phyloP scores from a whole-genome alignment of 176 grass and related monocot genomes.

The Carex scoparia region DNA sequence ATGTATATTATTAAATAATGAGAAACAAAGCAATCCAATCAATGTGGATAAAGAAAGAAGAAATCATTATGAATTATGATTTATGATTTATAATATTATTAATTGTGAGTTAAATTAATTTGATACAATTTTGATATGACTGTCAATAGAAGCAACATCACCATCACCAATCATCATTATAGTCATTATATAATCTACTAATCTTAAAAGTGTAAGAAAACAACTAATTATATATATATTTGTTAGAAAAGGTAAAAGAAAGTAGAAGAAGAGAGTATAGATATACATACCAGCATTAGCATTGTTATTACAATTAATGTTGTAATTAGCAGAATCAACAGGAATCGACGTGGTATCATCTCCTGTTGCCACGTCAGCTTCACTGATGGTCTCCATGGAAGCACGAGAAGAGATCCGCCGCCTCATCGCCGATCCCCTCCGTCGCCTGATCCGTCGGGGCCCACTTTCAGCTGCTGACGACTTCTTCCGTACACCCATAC shows the following conservation, averaged over 20 bases:
- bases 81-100: not conserved
- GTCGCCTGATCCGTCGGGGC: not conserved
- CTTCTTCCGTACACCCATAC: constrained; percentile 53
- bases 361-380: constrained; percentile 34
- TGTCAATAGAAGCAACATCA: not conserved
- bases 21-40: not conserved
- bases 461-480: constrained; percentile 32
- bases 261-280: not conserved
- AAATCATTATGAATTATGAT: not conserved
- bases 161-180: not conserved
- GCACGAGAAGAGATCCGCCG: constrained; percentile 18
- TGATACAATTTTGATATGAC: not conserved
- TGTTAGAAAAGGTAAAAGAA: not conserved
- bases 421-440: constrained; percentile 2
- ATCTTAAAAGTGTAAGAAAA: not conserved
- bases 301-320: no score
- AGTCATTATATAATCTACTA: not conserved
- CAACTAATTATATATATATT: not conserved
- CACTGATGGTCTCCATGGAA: constrained; percentile 87
- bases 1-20: not conserved
- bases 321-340: constrained; percentile 45
- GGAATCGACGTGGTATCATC: constrained; percentile 32
- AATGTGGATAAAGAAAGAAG: not conserved
- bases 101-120: not conserved
- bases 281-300: no score